phyloP scores from a whole-genome alignment of 345 rosid genomes.

The Eucalyptus urophylla region DNA sequence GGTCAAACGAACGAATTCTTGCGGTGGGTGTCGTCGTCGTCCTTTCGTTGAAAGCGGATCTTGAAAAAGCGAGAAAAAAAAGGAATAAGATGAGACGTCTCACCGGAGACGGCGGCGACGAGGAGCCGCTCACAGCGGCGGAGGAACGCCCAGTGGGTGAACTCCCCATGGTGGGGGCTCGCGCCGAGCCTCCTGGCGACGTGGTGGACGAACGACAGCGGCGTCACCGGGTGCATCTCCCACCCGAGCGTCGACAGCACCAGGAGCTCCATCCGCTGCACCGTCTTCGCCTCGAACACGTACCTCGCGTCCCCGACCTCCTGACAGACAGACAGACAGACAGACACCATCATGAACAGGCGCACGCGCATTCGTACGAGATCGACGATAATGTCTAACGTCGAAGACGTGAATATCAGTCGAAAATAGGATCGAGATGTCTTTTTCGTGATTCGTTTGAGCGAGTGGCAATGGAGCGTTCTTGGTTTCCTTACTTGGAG shows the following conservation, averaged over 20 bases:
- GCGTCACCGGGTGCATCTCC: conserved; percentile 90
- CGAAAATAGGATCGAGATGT: background rate
- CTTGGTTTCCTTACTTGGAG: conserved; percentile 50
- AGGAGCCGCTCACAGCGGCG: conserved; percentile 52
- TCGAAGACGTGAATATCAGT: background rate
- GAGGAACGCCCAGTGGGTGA: conserved; percentile 41
- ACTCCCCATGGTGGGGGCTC: background rate
- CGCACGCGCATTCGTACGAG: background rate
- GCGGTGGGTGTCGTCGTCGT: background rate
- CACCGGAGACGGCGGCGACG: conserved; percentile 59
- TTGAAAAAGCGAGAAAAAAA: background rate
- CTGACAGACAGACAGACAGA: background rate
- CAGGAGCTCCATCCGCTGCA: conserved; percentile 96
- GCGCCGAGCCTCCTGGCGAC: conserved; percentile 64
- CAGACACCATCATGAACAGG: background rate
- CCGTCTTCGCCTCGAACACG: conserved; percentile 71
- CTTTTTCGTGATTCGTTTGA: background rate
- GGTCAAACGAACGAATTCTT: background rate
- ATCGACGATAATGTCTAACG: background rate
- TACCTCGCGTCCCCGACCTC: conserved; percentile 70
- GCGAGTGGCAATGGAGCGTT: background rate
- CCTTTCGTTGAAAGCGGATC: background rate
- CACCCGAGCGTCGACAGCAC: conserved; percentile 73
- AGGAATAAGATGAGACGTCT: background rate
- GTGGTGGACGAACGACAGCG: conserved; percentile 74